These are phyloP conservation scores for Dothideomycetes sp. DNA, from an alignment of 2,329 filamentous ascomycete species.

Conservation along the genomic window DNA sequence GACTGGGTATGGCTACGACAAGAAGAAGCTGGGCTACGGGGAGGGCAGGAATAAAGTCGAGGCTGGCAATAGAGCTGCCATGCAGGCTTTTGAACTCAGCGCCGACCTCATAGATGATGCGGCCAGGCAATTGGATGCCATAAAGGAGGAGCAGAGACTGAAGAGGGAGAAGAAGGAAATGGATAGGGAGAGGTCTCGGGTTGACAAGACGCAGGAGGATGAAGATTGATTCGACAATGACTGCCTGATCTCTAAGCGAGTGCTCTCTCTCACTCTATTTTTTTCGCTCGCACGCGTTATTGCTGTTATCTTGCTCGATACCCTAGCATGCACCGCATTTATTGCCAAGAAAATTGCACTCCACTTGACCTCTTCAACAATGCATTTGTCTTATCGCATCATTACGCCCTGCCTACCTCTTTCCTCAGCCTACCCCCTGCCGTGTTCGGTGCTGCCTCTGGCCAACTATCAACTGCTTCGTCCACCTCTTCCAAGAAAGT, in stretches of 20 bases:
- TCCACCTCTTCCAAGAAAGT: conserved; percentile 88
- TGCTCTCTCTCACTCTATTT: no score
- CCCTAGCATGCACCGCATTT: no score
- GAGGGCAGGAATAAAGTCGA: conserved; percentile 57
- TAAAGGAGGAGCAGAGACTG: conserved; percentile 2
- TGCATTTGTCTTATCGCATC: not conserved
- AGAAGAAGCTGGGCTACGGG: conserved; percentile 52
- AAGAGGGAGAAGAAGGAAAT: no score
- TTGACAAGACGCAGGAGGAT: no score
- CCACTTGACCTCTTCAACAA: no score
- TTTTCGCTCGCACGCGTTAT: no score
- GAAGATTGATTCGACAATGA: no score
- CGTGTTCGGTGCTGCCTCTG: conserved; percentile 52
- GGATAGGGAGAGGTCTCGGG: no score
- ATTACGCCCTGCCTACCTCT: conserved; percentile 41
- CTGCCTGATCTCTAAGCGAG: no score
- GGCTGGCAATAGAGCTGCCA: conserved; percentile 56
- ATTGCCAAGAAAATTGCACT: no score
- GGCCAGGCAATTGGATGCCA: not conserved
- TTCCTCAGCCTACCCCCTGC: conserved; percentile 51
- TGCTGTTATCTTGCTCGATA: no score
- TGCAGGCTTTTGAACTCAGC: conserved; percentile 44
- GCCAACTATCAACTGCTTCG: conserved; percentile 79
- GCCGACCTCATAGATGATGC: conserved; percentile 18
- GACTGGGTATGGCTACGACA: conserved; percentile 56